A percentile compares a stretch with the other conserved stretches of the same genome.
Evolutionary conservation across 306 rosid genomes (phyloP).

Genomic region (Quercus cerris): DNA sequence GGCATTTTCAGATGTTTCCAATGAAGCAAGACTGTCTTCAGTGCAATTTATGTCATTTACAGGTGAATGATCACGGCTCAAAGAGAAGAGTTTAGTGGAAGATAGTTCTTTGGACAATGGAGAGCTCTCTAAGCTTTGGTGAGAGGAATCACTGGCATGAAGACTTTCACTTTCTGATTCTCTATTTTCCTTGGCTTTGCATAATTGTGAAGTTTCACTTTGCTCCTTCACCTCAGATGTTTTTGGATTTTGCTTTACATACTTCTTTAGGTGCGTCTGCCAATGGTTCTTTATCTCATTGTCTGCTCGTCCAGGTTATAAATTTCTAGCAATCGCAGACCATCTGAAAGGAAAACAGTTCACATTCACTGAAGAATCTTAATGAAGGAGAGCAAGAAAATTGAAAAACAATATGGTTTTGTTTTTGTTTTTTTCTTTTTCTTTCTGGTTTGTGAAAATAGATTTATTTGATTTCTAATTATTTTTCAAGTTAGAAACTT

Average conservation of each 20-base stretch:
- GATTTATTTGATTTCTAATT: no score
- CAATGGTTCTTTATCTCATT: slow-evolving; percentile 63
- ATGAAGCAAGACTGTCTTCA: slow-evolving; percentile 13
- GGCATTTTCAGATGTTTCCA: no score
- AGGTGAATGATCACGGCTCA: slow-evolving; percentile 15
- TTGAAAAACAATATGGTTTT: no score
- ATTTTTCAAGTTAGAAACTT: no score
- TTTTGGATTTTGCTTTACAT: not conserved
- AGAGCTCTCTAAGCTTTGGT: slow-evolving; percentile 35
- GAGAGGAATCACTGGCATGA: not conserved
- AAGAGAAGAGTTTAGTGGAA: slow-evolving; percentile 3
- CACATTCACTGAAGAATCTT: no score
- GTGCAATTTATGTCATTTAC: not conserved
- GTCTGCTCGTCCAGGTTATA: slow-evolving; percentile 60
- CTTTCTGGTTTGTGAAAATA: no score
- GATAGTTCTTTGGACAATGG: slow-evolving; percentile 18
- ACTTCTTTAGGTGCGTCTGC: slow-evolving; percentile 57
- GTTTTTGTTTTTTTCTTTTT: no score
- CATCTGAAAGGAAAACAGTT: slow-evolving; percentile 32
- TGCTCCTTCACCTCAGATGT: not conserved
- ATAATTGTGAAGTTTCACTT: not conserved
- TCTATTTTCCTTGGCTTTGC: not conserved
- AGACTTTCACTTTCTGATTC: slow-evolving; percentile 13
- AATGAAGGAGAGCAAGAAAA: no score
- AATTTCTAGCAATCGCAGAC: slow-evolving; percentile 51